Evolutionary conservation across 768 basidiomycete species (phyloP), one percentile per base, ranked within the genome.

Genomic region (Suillus decipiens): DNA sequence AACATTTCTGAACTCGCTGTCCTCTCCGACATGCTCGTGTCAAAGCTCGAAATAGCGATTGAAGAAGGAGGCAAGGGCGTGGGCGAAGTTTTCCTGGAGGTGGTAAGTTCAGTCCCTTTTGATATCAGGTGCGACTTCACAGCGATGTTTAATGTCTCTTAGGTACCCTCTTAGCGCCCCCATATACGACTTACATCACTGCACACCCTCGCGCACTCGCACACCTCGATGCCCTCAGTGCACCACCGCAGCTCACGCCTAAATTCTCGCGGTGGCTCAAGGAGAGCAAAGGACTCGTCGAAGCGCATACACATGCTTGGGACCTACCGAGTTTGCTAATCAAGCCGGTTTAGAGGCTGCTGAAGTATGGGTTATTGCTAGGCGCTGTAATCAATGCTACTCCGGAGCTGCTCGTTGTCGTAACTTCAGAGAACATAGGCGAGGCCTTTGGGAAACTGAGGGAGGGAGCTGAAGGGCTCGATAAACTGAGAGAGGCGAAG

Each of bases 341-440:
- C 76, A 98, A 99, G 76, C 97, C 97, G 39, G 94, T 99, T 4
- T 97, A 99, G 71, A 88, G 96, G 17, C 83, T 98, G 61, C 87
- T 98, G 66, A 99, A 98, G 73, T 99, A 99, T 71, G 87, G 93
- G 0, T 84, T 99, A 10, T 84, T 99, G 34, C 85, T 99, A 39
- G 77, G 78, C 31, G 86, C 91, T 31, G 88, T 94, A 67, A 84
- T 89, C 59, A 86, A 89, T 57, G 89, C 88, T 70, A 94, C 93
- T 0, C 86, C 88, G 8, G 84, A 87, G 59, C 63, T 73, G 10
- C 71, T 76, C 36, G 62, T 76, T 15, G 17, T 57, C 11, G 37
- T 41, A 11, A 19, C 55, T 39, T 39, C 55, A 19, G 56, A 41
- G 56, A 57, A 37, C 24, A 57, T 41, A 19, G 39, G 39, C 12